Percentiles rank a stretch among this genome's conserved stretches.
Evolutionary conservation across 805 yeast genomes (phyloP).

Genomic region (Candida parachauliodes): DNA sequence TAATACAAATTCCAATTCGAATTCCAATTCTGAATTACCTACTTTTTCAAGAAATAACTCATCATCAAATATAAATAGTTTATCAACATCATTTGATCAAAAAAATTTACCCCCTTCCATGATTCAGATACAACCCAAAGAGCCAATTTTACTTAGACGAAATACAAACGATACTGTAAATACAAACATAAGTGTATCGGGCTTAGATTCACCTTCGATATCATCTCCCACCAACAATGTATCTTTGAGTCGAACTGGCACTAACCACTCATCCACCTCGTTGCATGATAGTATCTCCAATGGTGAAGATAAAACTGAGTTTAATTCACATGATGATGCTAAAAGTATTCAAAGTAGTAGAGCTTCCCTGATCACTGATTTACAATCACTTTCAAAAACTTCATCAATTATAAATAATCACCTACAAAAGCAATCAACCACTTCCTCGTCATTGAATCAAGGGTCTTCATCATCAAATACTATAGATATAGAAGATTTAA

Average conservation of each 20-base stretch:
- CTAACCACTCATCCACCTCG: slow-evolving; percentile 19
- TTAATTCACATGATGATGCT: slow-evolving; percentile 8
- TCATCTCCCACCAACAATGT: slow-evolving; percentile 7
- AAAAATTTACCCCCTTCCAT: slow-evolving; percentile 59
- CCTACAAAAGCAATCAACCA: slow-evolving; percentile 8
- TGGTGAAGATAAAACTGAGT: slow-evolving; percentile 1
- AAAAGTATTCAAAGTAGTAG: slow-evolving; percentile 13
- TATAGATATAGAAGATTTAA: slow-evolving; percentile 76
- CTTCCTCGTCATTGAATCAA: slow-evolving; percentile 7
- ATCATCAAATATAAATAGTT: slow-evolving; percentile 7
- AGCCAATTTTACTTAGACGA: slow-evolving; percentile 63
- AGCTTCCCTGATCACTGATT: slow-evolving; percentile 9
- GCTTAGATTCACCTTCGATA: slow-evolving; percentile 6
- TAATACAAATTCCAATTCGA: slow-evolving; percentile 20
- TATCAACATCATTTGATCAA: slow-evolving; percentile 11
- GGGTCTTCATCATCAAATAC: slow-evolving; percentile 8
- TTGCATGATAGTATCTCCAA: slow-evolving; percentile 15
- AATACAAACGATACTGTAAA: slow-evolving; percentile 38
- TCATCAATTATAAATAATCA: slow-evolving; percentile 10
- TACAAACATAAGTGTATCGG: slow-evolving; percentile 8
- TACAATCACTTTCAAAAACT: slow-evolving; percentile 13
- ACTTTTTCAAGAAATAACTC: slow-evolving; percentile 9
- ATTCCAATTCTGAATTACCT: slow-evolving; percentile 4
- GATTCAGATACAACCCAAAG: slow-evolving; percentile 67
- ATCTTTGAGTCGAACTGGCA: slow-evolving; percentile 18